These are phyloP conservation scores for Arthroderma uncinatum DNA, from an alignment of 2,329 filamentous ascomycete species.

Conservation along the genomic window DNA sequence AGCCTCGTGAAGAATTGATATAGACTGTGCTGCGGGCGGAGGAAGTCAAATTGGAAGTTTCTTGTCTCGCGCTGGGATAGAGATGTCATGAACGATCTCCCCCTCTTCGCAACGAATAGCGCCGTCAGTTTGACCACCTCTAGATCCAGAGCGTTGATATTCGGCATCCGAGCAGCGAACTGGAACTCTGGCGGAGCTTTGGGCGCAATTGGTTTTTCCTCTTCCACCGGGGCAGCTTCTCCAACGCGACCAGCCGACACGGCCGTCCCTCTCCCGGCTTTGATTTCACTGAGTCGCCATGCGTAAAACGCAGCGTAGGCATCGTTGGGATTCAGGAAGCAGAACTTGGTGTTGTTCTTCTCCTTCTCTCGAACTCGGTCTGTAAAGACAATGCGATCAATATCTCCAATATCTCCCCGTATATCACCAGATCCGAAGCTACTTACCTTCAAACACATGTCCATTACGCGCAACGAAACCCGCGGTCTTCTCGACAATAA, in stretches of 20 bases:
- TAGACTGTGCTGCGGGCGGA: slow-evolving; percentile 87
- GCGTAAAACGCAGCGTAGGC: slow-evolving; percentile 79
- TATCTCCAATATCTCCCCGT: not conserved
- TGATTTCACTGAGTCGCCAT: slow-evolving; percentile 83
- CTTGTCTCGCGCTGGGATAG: slow-evolving; percentile 77
- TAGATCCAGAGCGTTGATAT: slow-evolving; percentile 89
- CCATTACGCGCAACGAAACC: slow-evolving; percentile 70
- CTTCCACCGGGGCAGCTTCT: slow-evolving; percentile 46
- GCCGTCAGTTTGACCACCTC: slow-evolving; percentile 65
- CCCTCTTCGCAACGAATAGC: slow-evolving; percentile 84
- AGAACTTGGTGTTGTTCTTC: slow-evolving; percentile 75
- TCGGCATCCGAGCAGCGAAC: slow-evolving; percentile 94
- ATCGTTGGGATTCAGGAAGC: slow-evolving; percentile 69
- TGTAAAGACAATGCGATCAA: slow-evolving; percentile 14
- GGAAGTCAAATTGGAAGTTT: slow-evolving; percentile 93
- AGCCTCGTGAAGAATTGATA: slow-evolving; percentile 91
- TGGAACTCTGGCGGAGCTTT: slow-evolving; percentile 75
- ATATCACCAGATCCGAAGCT: not conserved
- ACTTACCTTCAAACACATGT: slow-evolving; percentile 52
- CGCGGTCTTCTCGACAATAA: slow-evolving; percentile 83
- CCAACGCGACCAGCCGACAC: slow-evolving; percentile 63
- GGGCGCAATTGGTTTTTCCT: slow-evolving; percentile 66
- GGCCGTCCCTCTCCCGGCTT: slow-evolving; percentile 66
- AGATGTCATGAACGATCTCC: slow-evolving; percentile 79
- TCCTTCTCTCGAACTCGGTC: slow-evolving; percentile 79